A percentile compares a stretch with the other conserved stretches of the same genome.
Evolutionary conservation across 2,329 filamentous ascomycete genomes (phyloP).

Genomic region (Monosporascus sp.): DNA sequence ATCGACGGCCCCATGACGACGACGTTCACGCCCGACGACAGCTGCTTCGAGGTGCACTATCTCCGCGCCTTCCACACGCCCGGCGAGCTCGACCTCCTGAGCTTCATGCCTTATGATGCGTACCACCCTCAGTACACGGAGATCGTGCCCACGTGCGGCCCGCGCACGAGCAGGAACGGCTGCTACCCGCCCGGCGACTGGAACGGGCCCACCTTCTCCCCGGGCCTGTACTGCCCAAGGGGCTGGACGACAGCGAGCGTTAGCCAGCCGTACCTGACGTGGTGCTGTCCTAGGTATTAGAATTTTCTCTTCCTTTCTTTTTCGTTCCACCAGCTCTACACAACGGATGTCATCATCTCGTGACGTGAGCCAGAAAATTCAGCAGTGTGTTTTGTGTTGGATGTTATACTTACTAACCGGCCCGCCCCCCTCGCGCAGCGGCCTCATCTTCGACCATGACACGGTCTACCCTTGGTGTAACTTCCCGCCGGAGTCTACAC

Average conservation of each 20-base stretch:
- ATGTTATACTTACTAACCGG: too few relatives aligned
- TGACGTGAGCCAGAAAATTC: not conserved
- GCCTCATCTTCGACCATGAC: not conserved
- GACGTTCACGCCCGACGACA: not conserved
- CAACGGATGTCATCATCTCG: not conserved
- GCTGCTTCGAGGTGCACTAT: not conserved
- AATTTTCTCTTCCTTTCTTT: too few relatives aligned
- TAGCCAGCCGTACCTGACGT: not conserved
- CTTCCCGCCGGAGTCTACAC: not conserved
- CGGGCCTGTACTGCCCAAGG: not conserved
- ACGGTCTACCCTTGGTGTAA: not conserved
- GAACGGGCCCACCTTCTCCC: not conserved
- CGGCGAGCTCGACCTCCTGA: not conserved
- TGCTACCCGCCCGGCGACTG: not conserved
- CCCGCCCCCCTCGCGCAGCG: not conserved
- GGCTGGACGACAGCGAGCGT: not conserved
- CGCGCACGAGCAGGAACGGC: not conserved
- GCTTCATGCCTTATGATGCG: not conserved
- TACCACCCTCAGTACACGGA: not conserved
- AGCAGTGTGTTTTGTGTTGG: too few relatives aligned
- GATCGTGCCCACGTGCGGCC: not conserved
- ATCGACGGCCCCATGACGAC: not conserved
- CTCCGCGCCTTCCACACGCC: not conserved
- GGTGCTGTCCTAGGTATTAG: not conserved
- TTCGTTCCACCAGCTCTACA: too few relatives aligned